Base-by-base conservation (phyloP, 2,329 filamentous ascomycete species). In the Nemania bipapillata region DNA sequence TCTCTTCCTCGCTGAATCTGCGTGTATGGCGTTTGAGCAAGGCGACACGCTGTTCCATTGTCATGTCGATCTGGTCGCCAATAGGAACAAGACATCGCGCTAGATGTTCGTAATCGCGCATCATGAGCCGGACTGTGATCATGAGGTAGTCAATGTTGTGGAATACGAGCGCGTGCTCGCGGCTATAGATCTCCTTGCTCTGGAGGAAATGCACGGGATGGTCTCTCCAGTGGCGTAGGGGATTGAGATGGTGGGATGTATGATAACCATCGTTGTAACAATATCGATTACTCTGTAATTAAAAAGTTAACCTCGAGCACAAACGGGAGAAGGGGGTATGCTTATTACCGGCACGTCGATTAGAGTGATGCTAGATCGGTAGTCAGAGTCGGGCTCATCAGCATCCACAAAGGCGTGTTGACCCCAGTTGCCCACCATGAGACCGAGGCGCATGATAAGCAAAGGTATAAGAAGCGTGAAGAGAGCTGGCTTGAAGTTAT, bases 191-290 rank as follows among this genome's bases (percentile, higher is more conserved):
- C 26, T 86, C 80, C 79, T 93, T 93, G 53, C 89, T 86, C 73
- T 89, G 85, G 1, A 94, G 81, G 79, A 95, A 93, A 6, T 91
- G 87, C 12, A 89, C 83, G 0, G 92, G 92, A 74, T 94, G 92
- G 22, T 94, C 91, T 65, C 92, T 89, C 92, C 92, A 95, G 81
- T 94, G 92, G 1, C 92, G 88, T 30, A 87, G 85, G 0, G 91
- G 92, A 80, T 94, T 93, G 59, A 94, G 86, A 74, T 94, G 92
- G 76, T 94, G 92, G 20, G 91, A 92, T 6, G 91, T 94, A 80
- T 94, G 91, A 79, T 93, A 94, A 71, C 92, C 92, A 74, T 94
- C 92, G 74, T 94, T 94, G 85, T 90, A 94, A 81, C 91, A 94
- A 79, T 90, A 90, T 40, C 92, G 90, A 79, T 94, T 94, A 80